A percentile compares a stretch with the other conserved stretches of the same genome.
phyloP scores from a whole-genome alignment of 805 yeast species.

The Yarrowia sp. region DNA sequence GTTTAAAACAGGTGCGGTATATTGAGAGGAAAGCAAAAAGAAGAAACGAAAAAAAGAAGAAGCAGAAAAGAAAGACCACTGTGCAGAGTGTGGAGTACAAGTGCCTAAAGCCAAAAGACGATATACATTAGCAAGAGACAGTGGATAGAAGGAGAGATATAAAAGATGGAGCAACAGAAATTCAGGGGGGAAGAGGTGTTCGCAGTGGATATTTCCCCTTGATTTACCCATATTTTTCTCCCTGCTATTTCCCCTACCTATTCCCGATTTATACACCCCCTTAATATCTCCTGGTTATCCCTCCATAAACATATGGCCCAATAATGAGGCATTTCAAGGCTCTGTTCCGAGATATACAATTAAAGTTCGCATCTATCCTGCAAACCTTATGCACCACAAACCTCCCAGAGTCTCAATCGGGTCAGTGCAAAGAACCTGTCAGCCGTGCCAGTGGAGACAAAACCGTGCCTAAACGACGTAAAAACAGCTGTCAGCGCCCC shows the following conservation, averaged over 20 bases:
- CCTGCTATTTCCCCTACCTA: not conserved
- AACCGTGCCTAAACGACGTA: too few relatives aligned
- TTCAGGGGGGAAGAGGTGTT: too few relatives aligned
- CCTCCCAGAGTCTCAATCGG: not conserved
- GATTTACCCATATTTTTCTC: not conserved
- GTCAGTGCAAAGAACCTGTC: not conserved
- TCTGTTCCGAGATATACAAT: slow-evolving; percentile 1
- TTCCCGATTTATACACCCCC: not conserved
- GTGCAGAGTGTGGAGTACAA: not conserved
- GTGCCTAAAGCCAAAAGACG: not conserved
- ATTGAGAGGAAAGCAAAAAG: not conserved
- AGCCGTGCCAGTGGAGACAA: not conserved
- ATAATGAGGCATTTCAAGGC: not conserved
- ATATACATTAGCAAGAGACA: not conserved
- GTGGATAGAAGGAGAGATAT: not conserved
- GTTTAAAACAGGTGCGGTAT: not conserved
- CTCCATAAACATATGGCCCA: not conserved
- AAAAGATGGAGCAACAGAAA: not conserved
- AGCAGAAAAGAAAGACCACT: too few relatives aligned
- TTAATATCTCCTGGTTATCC: not conserved
- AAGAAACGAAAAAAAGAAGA: too few relatives aligned
- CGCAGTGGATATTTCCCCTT: too few relatives aligned
- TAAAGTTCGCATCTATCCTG: not conserved
- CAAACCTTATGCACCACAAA: not conserved
- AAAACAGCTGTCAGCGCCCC: too few relatives aligned